Evolutionary conservation across 2,329 filamentous ascomycete genomes (phyloP).

Genomic region (Penicillium frequentans): DNA sequence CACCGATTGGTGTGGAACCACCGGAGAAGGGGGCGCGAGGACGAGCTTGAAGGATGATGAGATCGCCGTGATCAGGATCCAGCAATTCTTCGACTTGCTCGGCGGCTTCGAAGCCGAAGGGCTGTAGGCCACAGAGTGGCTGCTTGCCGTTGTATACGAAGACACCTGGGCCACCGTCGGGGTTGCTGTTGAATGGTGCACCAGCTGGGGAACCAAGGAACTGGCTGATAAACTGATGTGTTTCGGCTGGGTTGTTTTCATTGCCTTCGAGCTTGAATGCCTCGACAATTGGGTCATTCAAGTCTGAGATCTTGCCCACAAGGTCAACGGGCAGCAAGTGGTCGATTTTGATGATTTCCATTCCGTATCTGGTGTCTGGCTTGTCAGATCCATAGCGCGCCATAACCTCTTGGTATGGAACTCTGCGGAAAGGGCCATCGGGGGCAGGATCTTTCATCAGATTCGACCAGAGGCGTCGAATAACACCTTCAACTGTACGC

Average conservation of each 20-base stretch:
- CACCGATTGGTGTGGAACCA: conserved; percentile 71
- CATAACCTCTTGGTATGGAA: conserved; percentile 79
- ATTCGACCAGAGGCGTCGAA: conserved; percentile 56
- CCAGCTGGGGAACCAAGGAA: conserved; percentile 70
- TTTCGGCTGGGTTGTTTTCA: conserved; percentile 52
- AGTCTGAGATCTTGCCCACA: conserved; percentile 69
- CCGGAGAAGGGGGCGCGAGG: conserved; percentile 64
- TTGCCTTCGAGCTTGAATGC: conserved; percentile 62
- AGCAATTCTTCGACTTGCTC: conserved; percentile 57
- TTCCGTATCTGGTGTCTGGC: conserved; percentile 77
- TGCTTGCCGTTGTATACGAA: conserved; percentile 72
- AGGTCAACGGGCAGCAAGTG: conserved; percentile 64
- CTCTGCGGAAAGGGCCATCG: conserved; percentile 53
- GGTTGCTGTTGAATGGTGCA: conserved; percentile 63
- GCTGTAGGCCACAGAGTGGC: conserved; percentile 73
- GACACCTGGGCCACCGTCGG: conserved; percentile 75
- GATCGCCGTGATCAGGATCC: conserved; percentile 67
- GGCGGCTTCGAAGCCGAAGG: conserved; percentile 72
- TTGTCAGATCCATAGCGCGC: conserved; percentile 82
- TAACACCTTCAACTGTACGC: conserved; percentile 51
- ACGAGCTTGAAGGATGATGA: conserved; percentile 80
- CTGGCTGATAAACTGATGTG: conserved; percentile 61
- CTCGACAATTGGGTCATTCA: conserved; percentile 71
- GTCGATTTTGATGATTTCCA: conserved; percentile 66
- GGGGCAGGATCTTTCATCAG: conserved; percentile 48